Conservation (phyloP, 345 rosid genomes). For the Corchorus olitorius region DNA sequence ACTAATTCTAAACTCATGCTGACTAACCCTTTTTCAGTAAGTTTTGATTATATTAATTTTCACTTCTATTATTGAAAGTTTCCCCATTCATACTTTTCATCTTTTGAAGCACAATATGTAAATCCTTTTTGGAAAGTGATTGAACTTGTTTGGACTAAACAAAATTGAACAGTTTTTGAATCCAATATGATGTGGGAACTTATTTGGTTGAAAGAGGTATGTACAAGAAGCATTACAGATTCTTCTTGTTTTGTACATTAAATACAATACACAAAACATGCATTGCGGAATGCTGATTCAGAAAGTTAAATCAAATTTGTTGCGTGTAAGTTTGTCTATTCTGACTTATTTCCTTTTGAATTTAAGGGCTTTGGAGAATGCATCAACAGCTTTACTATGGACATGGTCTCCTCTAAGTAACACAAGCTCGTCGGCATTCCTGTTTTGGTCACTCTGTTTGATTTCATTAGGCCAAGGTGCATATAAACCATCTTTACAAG, state of each 20-base stretch:
- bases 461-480: constrained; percentile 86
- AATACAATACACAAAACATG: no score
- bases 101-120: neutral
- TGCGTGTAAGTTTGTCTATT: neutral
- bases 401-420: constrained; percentile 45
- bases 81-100: neutral
- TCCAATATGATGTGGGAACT: neutral
- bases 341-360: constrained; percentile 1
- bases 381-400: constrained; percentile 70
- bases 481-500: constrained; percentile 86
- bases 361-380: constrained; percentile 77
- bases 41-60: no score
- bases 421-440: constrained; percentile 49
- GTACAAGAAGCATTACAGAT: no score
- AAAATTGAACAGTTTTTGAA: neutral
- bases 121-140: neutral
- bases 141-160: neutral
- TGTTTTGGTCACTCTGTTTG: constrained; percentile 70
- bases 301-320: neutral
- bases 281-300: no score
- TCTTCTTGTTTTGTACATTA: no score
- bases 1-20: neutral
- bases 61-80: neutral
- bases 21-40: no score
- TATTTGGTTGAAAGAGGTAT: neutral